These are phyloP conservation scores for Silene conica DNA, from an alignment of 148 eudicot genomes.

Conservation along the genomic window DNA sequence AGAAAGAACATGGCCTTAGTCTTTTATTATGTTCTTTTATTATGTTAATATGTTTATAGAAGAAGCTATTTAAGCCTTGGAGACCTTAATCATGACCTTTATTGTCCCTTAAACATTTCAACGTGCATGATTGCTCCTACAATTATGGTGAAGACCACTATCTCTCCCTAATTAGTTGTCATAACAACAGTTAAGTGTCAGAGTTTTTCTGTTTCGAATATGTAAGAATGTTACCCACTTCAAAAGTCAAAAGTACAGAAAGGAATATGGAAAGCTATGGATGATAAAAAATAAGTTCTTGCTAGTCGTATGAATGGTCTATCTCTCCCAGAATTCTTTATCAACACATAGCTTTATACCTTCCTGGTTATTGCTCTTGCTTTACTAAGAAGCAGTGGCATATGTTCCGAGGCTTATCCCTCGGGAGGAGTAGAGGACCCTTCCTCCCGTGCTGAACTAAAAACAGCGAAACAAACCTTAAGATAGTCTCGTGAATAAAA, in stretches of 20 bases:
- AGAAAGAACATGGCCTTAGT: background rate
- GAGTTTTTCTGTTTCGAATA: conserved; percentile 10
- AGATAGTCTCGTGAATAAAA: too few species aligned
- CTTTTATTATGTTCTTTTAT: too few species aligned
- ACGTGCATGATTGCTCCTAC: conserved; percentile 28
- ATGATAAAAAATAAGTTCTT: background rate
- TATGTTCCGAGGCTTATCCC: background rate
- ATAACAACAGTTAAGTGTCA: conserved; percentile 9
- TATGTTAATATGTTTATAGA: background rate
- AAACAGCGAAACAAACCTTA: too few species aligned
- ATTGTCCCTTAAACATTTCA: conserved; percentile 24
- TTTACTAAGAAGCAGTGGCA: background rate
- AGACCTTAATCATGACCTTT: conserved; percentile 34
- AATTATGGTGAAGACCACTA: conserved; percentile 36
- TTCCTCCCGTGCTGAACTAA: too few species aligned
- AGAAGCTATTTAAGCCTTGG: conserved; percentile 31
- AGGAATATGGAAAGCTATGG: conserved; percentile 15
- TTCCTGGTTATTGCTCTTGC: background rate
- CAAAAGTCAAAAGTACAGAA: background rate
- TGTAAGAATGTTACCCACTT: conserved; percentile 18
- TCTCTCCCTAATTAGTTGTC: conserved; percentile 13
- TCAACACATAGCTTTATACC: too few species aligned
- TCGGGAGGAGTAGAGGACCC: too few species aligned
- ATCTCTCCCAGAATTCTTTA: background rate
- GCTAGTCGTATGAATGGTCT: background rate